These are phyloP conservation scores for Cordyceps sp. DNA, from an alignment of 2,329 filamentous ascomycete species.

Conservation along the genomic window DNA sequence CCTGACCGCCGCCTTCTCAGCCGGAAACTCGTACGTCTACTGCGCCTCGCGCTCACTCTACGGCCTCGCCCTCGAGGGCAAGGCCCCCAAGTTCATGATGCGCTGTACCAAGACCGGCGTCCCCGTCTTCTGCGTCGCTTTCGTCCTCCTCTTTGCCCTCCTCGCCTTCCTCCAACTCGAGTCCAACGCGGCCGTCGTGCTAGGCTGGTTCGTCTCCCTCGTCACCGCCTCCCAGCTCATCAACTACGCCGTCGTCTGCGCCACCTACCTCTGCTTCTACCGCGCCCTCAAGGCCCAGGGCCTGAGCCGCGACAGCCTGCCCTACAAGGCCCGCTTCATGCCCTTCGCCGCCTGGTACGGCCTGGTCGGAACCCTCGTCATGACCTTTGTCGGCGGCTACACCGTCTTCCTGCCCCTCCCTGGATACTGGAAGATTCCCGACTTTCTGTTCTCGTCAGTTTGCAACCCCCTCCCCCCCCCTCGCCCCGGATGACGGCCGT, in stretches of 20 bases:
- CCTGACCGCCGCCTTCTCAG: slow-evolving; percentile 48
- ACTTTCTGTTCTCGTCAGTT: slow-evolving; percentile 54
- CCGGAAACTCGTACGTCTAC: slow-evolving; percentile 48
- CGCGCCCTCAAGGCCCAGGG: slow-evolving; percentile 54
- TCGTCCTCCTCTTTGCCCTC: slow-evolving; percentile 51
- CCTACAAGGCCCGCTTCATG: slow-evolving; percentile 52
- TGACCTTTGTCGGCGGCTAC: slow-evolving; percentile 63
- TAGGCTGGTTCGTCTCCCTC: slow-evolving; percentile 54
- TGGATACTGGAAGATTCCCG: slow-evolving; percentile 47
- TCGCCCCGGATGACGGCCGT: no score
- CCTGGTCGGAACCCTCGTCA: slow-evolving; percentile 44
- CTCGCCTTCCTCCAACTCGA: slow-evolving; percentile 61
- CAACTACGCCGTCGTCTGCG: slow-evolving; percentile 53
- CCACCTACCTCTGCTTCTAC: slow-evolving; percentile 57
- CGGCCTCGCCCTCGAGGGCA: slow-evolving; percentile 50
- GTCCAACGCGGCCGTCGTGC: slow-evolving; percentile 45
- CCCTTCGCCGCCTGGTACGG: slow-evolving; percentile 58
- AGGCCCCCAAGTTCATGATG: slow-evolving; percentile 43
- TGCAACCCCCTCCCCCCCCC: neutral
- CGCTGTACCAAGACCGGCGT: slow-evolving; percentile 49
- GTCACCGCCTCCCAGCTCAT: slow-evolving; percentile 61
- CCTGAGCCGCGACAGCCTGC: slow-evolving; percentile 47
- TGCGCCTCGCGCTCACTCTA: slow-evolving; percentile 53
- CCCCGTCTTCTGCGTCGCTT: slow-evolving; percentile 54
- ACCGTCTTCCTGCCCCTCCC: slow-evolving; percentile 50